These are phyloP conservation scores for Tricholoma sp. DNA, from an alignment of 768 basidiomycete genomes.

Conservation along the genomic window DNA sequence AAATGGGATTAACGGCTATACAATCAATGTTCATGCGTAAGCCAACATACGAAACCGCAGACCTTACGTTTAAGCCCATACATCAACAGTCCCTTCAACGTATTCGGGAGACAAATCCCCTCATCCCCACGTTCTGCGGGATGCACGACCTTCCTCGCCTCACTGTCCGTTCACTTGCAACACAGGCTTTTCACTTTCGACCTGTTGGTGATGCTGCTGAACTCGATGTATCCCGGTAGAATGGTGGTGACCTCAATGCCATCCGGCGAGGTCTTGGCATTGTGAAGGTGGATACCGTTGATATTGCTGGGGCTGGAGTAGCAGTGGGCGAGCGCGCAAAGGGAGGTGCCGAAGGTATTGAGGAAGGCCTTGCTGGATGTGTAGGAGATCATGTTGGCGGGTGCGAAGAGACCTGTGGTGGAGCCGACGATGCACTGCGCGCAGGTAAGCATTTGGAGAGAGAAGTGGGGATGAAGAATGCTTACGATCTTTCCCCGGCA, in stretches of 20 bases:
- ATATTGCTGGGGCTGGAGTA: constrained; percentile 7
- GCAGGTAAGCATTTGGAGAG: background rate
- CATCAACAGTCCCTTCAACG: background rate
- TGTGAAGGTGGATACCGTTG: constrained; percentile 13
- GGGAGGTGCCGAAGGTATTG: constrained; percentile 24
- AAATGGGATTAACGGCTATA: constrained; percentile 23
- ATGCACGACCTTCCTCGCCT: background rate
- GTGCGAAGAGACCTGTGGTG: constrained; percentile 20
- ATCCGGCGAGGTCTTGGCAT: background rate
- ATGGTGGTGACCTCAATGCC: background rate
- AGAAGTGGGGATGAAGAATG: background rate
- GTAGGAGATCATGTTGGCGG: constrained; percentile 29
- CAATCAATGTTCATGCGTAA: background rate
- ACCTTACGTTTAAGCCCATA: background rate
- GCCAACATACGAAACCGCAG: background rate
- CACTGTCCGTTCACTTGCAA: background rate
- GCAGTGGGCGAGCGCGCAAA: constrained; percentile 22
- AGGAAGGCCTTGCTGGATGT: constrained; percentile 27
- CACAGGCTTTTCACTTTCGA: background rate
- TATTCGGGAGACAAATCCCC: background rate
- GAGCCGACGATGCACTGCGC: constrained; percentile 27
- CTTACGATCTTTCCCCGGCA: constrained; percentile 26
- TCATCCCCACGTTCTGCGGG: background rate
- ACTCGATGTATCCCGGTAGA: background rate
- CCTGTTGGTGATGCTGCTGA: background rate